Percentiles rank a stretch among this genome's conserved stretches.
phyloP scores from a whole-genome alignment of 2,329 filamentous ascomycete species.

The Calonectria crousiana region DNA sequence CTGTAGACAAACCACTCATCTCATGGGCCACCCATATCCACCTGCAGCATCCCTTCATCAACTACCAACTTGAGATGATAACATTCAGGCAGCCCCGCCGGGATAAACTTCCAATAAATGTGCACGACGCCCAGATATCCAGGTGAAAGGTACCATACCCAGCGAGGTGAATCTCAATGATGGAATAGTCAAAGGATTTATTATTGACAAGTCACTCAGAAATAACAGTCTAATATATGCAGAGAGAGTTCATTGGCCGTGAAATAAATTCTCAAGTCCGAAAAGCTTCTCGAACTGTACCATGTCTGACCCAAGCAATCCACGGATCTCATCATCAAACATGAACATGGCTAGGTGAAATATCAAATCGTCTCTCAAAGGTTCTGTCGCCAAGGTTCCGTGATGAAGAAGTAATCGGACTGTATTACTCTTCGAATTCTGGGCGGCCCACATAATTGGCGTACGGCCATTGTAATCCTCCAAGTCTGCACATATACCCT shows the following conservation, averaged over 20 bases:
- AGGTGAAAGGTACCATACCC: no score
- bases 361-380: neutral
- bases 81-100: no score
- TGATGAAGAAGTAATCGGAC: neutral
- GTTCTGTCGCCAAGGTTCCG: neutral
- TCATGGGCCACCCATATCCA: no score
- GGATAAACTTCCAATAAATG: no score
- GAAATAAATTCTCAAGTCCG: neutral
- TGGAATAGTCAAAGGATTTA: no score
- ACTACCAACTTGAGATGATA: no score
- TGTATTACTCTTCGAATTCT: neutral
- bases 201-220: no score
- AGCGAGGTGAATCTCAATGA: no score
- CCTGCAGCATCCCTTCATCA: no score
- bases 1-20: neutral
- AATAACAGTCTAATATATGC: neutral
- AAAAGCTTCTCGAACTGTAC: neutral
- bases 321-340: neutral
- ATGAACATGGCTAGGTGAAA: neutral
- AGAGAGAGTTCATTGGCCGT: neutral
- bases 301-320: neutral
- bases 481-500: neutral
- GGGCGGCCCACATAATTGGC: neutral
- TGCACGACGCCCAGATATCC: no score
- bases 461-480: neutral